Base-by-base conservation (phyloP, 2,329 filamentous ascomycete species). In the Taxawa tesnikishii region DNA sequence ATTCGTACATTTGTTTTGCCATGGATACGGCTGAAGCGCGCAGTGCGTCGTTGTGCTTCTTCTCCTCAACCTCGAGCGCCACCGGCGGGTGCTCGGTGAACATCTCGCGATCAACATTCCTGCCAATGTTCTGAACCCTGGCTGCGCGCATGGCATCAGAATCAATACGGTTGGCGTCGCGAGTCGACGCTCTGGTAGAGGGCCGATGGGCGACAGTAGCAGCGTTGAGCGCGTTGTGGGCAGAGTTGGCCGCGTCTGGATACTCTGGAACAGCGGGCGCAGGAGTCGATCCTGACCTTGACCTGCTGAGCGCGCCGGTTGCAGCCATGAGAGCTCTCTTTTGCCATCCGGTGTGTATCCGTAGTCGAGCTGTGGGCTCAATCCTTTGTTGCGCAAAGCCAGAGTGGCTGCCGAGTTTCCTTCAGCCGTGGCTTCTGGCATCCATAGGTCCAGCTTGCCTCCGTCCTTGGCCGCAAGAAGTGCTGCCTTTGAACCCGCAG, bases 21-120 rank as follows among this genome's bases (percentile, higher is more conserved):
- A 94, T 93, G 8, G 81, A 83, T 3, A 94, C 64, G 3, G 87
- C 84, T 13, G 84, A 88, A 17, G 84, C 83, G 41, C 79, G 79
- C 3, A 93, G 62, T 4, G 76, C 74, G 43, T 84, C 79, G 27
- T 77, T 71, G 36, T 71, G 73, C 39, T 71, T 75, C 52, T 76
- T 70, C 47, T 94, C 84, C 25, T 90, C 78, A 0, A 75, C 59
- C 47, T 92, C 83, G 2, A 70, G 61, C 15, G 73, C 67, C 3
- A 92, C 73, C 0, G 77, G 78, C 4, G 85, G 84, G 19, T 73
- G 62, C 2, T 81, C 77, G 0, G 79, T 84, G 50, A 79, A 93
- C 73, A 93, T 81, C 39, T 77, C 75, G 39, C 76, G 67, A 21
- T 71, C 66, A 57, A 84, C 73, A 34, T 73, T 82, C 23, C 75